A percentile compares a stretch with the other conserved stretches of the same genome.
Evolutionary conservation across 2,329 filamentous ascomycete genomes (phyloP).

Genomic region (Metarhizium humberi): DNA sequence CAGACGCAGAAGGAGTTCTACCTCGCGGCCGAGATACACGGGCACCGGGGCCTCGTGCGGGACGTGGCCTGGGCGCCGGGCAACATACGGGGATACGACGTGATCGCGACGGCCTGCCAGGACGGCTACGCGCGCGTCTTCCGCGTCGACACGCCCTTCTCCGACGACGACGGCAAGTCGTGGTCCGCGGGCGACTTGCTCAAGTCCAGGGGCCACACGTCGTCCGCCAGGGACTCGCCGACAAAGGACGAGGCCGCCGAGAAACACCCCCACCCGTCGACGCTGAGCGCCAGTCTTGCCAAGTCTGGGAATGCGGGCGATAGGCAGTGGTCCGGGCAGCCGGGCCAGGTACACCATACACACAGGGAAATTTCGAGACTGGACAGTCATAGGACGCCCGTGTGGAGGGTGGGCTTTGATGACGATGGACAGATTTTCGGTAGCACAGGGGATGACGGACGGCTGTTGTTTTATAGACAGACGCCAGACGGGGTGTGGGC

Average conservation of each 20-base stretch:
- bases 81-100: constrained; percentile 81
- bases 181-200: constrained; percentile 40
- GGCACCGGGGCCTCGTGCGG: constrained; percentile 68
- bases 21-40: constrained; percentile 64
- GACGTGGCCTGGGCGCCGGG: constrained; percentile 91
- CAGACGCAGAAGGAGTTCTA: constrained; percentile 71
- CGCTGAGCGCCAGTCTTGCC: constrained; percentile 43
- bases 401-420: constrained; percentile 68
- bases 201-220: constrained; percentile 21
- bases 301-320: constrained; percentile 37
- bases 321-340: constrained; percentile 44
- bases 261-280: constrained; percentile 31
- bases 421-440: constrained; percentile 63
- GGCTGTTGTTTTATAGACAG: constrained; percentile 52
- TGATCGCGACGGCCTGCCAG: constrained; percentile 85
- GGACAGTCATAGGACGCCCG: constrained; percentile 57
- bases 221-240: constrained; percentile 13
- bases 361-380: constrained; percentile 57
- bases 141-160: constrained; percentile 55
- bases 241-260: constrained; percentile 20
- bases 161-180: constrained; percentile 35
- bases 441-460: constrained; percentile 68
- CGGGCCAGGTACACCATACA: constrained; percentile 57
- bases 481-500: constrained; percentile 48
- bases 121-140: constrained; percentile 89